Base-by-base conservation (phyloP, 2,329 filamentous ascomycete species). In the Fusarium temperatum region DNA sequence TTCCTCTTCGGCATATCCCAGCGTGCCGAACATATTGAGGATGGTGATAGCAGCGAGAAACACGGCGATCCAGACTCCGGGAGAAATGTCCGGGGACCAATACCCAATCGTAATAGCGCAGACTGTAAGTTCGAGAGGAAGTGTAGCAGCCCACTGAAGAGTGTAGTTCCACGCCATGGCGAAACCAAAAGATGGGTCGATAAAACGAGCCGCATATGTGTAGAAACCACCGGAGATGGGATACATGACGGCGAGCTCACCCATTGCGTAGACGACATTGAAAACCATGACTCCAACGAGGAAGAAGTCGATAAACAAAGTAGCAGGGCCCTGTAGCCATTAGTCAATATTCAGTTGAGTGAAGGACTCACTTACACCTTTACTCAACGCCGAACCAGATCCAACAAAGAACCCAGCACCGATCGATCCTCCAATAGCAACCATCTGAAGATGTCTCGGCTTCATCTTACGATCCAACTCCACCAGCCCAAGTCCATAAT, bases 391-490 rank as follows among this genome's bases (percentile, higher is more conserved):
- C 73, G 81, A 79, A 71, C 89, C 89, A 56, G 88, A 89, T 75
- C 88, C 88, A 77, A 90, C 89, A 80, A 90, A 90, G 83, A 90
- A 89, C 80, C 89, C 89, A 78, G 89, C 88, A 79, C 89, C 89
- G 67, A 90, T 90, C 41, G 88, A 89, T 56, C 88, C 89, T 78
- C 88, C 88, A 64, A 90, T 89, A 75, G 88, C 87, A 81, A 90
- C 90, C 88, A 90, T 90, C 81, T 90, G 87, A 74, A 90, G 81
- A 81, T 90, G 89, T 72, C 89, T 86, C 22, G 84, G 83, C 83
- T 88, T 87, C 84, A 90, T 88, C 75, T 82, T 80, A 30, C 83
- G 82, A 71, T 86, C 83, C 51, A 87, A 78, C 75, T 85, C 77
- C 13, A 78, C 64, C 1, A 77, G 38, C 7, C 77, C 77, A 7